Evolutionary conservation across 352 stramenopile genomes (phyloP).

Genomic region (Peronospora belbahrii): DNA sequence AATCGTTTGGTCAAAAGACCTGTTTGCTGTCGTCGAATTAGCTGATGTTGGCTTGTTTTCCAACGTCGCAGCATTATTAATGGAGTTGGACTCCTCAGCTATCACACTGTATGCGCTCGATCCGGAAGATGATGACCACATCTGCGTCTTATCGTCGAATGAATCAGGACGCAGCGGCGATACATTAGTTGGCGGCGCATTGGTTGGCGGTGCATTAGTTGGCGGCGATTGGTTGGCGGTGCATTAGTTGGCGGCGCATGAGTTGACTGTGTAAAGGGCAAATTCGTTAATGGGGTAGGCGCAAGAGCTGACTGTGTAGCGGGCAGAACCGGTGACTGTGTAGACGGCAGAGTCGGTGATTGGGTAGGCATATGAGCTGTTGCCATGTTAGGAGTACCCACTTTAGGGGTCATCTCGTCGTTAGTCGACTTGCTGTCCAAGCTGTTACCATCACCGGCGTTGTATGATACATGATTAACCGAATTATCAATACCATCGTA

Average conservation of each 20-base stretch:
- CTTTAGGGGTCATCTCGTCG: slow-evolving; percentile 2
- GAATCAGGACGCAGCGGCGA: slow-evolving; percentile 2
- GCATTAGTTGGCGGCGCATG: slow-evolving; percentile 7
- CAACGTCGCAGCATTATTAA: slow-evolving; percentile 5
- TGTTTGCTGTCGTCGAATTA: slow-evolving; percentile 11
- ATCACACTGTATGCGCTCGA: slow-evolving; percentile 5
- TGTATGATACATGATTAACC: neutral
- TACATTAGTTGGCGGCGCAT: slow-evolving; percentile 3
- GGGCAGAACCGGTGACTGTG: slow-evolving; percentile 2
- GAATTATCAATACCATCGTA: slow-evolving; percentile 1
- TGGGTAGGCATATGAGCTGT: neutral
- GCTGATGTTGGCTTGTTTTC: slow-evolving; percentile 18
- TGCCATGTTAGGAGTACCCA: slow-evolving; percentile 1
- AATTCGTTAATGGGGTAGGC: neutral
- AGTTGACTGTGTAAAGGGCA: neutral
- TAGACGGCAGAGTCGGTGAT: neutral
- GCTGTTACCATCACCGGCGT: slow-evolving; percentile 5
- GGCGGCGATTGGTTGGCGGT: too few relatives aligned
- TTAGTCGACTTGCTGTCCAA: slow-evolving; percentile 8
- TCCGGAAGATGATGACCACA: slow-evolving; percentile 1
- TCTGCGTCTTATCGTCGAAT: neutral
- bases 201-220: neutral
- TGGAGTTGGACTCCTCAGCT: slow-evolving; percentile 6
- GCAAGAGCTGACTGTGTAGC: neutral
- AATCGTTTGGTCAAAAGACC: slow-evolving; percentile 37